These are phyloP conservation scores for Psilocybe cubensis DNA, from an alignment of 768 basidiomycete species.

Conservation along the genomic window DNA sequence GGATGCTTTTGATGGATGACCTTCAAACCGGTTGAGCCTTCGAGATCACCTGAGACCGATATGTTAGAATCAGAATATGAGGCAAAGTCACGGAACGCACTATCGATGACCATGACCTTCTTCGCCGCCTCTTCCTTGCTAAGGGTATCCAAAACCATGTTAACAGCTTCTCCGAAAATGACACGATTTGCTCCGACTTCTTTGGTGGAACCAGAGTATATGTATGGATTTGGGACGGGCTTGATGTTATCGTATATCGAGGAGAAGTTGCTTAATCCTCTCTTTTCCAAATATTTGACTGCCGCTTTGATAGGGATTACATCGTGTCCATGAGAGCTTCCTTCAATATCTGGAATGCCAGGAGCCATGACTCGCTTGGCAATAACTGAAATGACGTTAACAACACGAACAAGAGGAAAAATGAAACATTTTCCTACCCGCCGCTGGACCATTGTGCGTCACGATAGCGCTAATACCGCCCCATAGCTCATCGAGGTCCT, in stretches of 20 bases:
- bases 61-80: conserved; percentile 9
- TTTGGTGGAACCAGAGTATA: conserved; percentile 71
- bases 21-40: conserved; percentile 90
- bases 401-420: not conserved
- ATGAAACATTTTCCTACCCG: conserved; percentile 45
- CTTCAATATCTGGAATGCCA: conserved; percentile 76
- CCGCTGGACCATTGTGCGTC: conserved; percentile 74
- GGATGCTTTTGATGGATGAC: conserved; percentile 90
- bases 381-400: conserved; percentile 48
- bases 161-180: conserved; percentile 85
- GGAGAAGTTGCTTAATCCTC: conserved; percentile 59
- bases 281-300: conserved; percentile 67
- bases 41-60: conserved; percentile 63
- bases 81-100: conserved; percentile 40
- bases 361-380: conserved; percentile 72
- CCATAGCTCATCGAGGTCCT: conserved; percentile 83
- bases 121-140: conserved; percentile 75
- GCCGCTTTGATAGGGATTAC: conserved; percentile 85
- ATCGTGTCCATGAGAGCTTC: conserved; percentile 81
- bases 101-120: conserved; percentile 89
- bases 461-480: conserved; percentile 59
- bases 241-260: conserved; percentile 69
- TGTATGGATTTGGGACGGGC: conserved; percentile 54
- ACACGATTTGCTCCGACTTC: conserved; percentile 83
- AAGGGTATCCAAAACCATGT: conserved; percentile 72